Conservation (phyloP, 2,329 filamentous ascomycete genomes). For the Xylaria sp. region DNA sequence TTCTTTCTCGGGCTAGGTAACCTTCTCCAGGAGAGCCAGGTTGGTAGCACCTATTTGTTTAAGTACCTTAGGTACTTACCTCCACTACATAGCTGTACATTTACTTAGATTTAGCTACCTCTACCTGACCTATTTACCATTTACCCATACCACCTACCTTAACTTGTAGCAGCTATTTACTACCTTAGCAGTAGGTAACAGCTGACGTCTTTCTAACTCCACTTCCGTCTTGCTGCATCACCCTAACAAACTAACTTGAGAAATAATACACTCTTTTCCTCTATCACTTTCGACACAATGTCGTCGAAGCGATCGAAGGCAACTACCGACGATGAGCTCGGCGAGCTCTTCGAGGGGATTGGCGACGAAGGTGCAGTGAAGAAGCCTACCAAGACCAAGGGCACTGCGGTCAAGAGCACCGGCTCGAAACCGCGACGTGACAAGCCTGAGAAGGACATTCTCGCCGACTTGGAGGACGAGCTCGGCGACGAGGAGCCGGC, state of each 20-base stretch:
- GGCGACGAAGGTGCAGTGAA: slow-evolving; percentile 63
- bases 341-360: slow-evolving; percentile 73
- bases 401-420: slow-evolving; percentile 55
- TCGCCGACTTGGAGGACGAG: slow-evolving; percentile 85
- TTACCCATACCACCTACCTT: no score
- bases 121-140: no score
- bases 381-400: slow-evolving; percentile 63
- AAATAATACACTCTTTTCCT: background rate
- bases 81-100: no score
- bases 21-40: background rate
- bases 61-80: background rate
- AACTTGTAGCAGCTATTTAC: no score
- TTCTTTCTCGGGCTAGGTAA: background rate
- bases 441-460: slow-evolving; percentile 74
- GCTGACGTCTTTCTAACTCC: slow-evolving; percentile 9
- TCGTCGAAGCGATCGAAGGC: slow-evolving; percentile 70
- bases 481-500: slow-evolving; percentile 78
- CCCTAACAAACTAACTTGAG: background rate
- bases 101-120: no score
- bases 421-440: slow-evolving; percentile 57
- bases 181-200: slow-evolving; percentile 2
- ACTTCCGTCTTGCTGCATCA: slow-evolving; percentile 9
- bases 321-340: slow-evolving; percentile 70
- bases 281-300: slow-evolving; percentile 56
- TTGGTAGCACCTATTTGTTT: background rate